These are phyloP conservation scores for Scedosporium minutisporum DNA, from an alignment of 2,329 filamentous ascomycete species.

Conservation along the genomic window DNA sequence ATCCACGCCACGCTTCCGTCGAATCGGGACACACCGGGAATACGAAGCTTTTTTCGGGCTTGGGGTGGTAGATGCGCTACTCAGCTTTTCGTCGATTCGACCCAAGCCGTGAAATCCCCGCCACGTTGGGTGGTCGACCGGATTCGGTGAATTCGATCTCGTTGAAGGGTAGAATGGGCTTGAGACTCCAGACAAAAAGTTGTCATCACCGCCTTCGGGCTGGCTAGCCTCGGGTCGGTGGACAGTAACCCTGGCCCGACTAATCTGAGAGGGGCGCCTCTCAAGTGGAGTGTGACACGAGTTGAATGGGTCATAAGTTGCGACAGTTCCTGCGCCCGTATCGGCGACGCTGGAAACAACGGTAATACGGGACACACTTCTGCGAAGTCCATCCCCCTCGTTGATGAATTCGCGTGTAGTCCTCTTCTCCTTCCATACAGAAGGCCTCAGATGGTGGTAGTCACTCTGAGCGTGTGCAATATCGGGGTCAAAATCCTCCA, in stretches of 20 bases:
- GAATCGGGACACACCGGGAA: conserved; percentile 29
- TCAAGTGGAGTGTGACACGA: conserved; percentile 46
- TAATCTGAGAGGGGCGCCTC: conserved; percentile 34
- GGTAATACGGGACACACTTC: conserved; percentile 52
- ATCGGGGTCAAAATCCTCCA: conserved; percentile 78
- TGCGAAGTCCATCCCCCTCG: conserved; percentile 35
- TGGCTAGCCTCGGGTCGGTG: conserved; percentile 35
- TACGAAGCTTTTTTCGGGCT: conserved; percentile 32
- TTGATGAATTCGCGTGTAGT: conserved; percentile 52
- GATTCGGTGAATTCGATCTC: not conserved
- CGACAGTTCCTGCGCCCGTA: conserved; percentile 35
- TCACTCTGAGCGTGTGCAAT: conserved; percentile 83
- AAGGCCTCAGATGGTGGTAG: conserved; percentile 67
- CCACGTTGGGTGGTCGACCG: not conserved
- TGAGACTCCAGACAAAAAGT: not conserved
- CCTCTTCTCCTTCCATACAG: conserved; percentile 47
- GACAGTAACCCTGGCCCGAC: conserved; percentile 59
- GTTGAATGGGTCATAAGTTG: conserved; percentile 79
- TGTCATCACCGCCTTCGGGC: conserved; percentile 9
- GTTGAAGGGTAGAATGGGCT: not conserved
- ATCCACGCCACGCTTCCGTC: conserved; percentile 44
- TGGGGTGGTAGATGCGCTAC: conserved; percentile 25
- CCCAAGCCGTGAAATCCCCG: not conserved
- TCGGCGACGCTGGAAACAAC: conserved; percentile 55
- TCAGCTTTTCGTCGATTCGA: conserved; percentile 28